These are phyloP conservation scores for Gastrolobium bilobum DNA, from an alignment of 306 rosid species.

Conservation along the genomic window DNA sequence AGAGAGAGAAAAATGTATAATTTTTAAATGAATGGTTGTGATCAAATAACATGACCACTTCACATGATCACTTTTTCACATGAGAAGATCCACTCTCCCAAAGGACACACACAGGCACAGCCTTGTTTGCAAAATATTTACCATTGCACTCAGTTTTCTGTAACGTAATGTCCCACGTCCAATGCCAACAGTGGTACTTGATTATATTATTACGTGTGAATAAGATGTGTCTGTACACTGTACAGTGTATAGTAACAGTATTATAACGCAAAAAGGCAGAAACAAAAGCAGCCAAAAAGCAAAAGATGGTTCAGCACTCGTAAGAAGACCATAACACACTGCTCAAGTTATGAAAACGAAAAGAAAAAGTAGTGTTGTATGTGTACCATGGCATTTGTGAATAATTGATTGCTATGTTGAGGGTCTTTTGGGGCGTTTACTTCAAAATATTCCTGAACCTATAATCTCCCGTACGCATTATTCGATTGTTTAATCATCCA, in stretches of 20 bases:
- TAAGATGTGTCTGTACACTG: constrained; percentile 13
- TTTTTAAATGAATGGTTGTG: too few species aligned
- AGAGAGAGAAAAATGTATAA: too few species aligned
- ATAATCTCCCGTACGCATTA: constrained; percentile 37
- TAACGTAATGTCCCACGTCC: constrained; percentile 38
- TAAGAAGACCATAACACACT: constrained; percentile 38
- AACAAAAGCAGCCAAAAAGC: constrained; percentile 63
- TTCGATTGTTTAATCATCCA: constrained; percentile 41
- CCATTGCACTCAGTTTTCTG: constrained; percentile 25
- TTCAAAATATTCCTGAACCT: constrained; percentile 50
- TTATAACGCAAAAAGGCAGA: constrained; percentile 44
- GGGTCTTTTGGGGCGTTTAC: constrained; percentile 48
- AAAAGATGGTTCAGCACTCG: constrained; percentile 41
- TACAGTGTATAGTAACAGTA: background rate
- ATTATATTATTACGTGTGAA: constrained; percentile 39
- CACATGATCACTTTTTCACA: too few species aligned
- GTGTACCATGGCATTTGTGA: constrained; percentile 46
- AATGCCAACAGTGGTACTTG: constrained; percentile 37
- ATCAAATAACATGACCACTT: too few species aligned
- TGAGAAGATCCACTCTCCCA: too few species aligned
- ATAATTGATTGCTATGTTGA: constrained; percentile 35
- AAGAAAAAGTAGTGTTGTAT: constrained; percentile 47
- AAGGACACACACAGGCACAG: background rate
- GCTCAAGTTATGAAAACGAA: constrained; percentile 48
- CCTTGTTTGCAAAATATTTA: constrained; percentile 9